Evolutionary conservation across 1,284 basidiomycete species (phyloP).

Genomic region (Rhodotorula sp.): DNA sequence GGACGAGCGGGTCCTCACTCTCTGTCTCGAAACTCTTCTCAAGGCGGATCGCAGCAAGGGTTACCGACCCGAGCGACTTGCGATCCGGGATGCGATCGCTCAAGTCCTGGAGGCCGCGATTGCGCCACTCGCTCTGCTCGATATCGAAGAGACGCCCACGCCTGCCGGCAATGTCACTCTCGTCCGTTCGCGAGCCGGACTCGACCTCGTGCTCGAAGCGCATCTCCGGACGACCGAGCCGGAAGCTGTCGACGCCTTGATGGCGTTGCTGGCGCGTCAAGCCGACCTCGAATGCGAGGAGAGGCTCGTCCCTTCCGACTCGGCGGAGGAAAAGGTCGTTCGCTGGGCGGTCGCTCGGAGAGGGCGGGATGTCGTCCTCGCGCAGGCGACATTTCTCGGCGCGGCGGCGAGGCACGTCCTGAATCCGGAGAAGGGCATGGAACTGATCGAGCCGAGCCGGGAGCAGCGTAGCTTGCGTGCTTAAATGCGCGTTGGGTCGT

Average conservation of each 20-base stretch:
- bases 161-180: background rate
- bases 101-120: background rate
- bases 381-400: background rate
- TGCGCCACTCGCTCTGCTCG: background rate
- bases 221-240: background rate
- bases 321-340: background rate
- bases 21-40: background rate
- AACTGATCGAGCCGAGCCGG: too few species aligned
- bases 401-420: background rate
- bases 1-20: background rate
- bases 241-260: background rate
- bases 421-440: background rate
- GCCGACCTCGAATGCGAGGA: background rate
- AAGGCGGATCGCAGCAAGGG: too few species aligned
- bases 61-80: background rate
- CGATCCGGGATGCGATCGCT: background rate
- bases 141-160: background rate
- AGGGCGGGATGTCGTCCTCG: background rate
- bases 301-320: background rate
- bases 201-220: constrained; percentile 4
- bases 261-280: background rate
- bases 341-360: constrained; percentile 7
- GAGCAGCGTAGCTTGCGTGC: too few species aligned
- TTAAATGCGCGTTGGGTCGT: too few species aligned
- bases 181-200: background rate